Conservation (phyloP, 1,284 basidiomycete genomes). For the Moesziomyces parantarcticus region DNA sequence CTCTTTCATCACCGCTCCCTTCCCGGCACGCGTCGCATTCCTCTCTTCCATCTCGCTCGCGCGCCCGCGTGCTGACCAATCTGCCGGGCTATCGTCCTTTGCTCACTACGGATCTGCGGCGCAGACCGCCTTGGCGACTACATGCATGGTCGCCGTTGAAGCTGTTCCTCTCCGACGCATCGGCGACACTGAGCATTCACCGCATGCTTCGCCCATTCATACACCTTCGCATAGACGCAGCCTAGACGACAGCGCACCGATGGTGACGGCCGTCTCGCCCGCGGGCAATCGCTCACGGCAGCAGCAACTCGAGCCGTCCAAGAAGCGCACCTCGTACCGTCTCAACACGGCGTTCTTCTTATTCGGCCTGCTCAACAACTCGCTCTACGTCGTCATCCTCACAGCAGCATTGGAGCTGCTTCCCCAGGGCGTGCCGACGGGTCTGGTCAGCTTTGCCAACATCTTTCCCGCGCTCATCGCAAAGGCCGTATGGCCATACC, state of each 20-base stretch:
- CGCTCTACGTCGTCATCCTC: slow-evolving; percentile 87
- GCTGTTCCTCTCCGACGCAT: slow-evolving; percentile 26
- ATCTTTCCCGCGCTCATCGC: slow-evolving; percentile 72
- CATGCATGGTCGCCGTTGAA: slow-evolving; percentile 32
- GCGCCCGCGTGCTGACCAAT: no score
- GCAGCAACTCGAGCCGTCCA: not conserved
- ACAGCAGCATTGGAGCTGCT: slow-evolving; percentile 95
- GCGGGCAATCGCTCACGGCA: not conserved
- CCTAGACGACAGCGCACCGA: not conserved
- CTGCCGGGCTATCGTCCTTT: no score
- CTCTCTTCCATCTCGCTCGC: no score
- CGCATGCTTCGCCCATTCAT: not conserved
- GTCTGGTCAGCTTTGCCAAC: slow-evolving; percentile 82
- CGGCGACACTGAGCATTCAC: slow-evolving; percentile 1
- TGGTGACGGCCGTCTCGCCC: slow-evolving; percentile 2
- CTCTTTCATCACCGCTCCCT: no score
- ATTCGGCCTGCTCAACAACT: slow-evolving; percentile 69
- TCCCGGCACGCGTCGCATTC: no score
- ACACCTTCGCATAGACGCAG: not conserved
- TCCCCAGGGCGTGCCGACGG: slow-evolving; percentile 73
- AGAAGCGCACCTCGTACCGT: slow-evolving; percentile 22
- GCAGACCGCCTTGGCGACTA: no score
- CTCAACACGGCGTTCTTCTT: slow-evolving; percentile 63
- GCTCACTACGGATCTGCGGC: no score
- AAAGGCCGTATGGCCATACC: slow-evolving; percentile 92